phyloP scores from a whole-genome alignment of 257 asterid species.

The Solanum lignicaule region DNA sequence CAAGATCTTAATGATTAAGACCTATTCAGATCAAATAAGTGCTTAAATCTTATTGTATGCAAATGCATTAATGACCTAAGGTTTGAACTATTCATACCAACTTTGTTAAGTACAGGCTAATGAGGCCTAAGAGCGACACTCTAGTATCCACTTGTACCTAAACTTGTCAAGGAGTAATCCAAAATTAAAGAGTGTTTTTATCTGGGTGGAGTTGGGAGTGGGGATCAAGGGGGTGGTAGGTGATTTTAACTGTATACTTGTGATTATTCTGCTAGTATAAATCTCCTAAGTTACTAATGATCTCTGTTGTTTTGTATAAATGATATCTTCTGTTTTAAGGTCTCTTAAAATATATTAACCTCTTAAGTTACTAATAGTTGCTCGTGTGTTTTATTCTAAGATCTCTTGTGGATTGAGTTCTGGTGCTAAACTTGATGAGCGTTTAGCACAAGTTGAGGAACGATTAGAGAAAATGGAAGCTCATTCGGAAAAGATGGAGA shows the following conservation, averaged over 20 bases:
- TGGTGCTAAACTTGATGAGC: background rate
- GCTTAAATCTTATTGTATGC: background rate
- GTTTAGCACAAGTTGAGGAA: background rate
- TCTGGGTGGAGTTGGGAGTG: background rate
- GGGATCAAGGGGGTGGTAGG: background rate
- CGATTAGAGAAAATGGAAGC: background rate
- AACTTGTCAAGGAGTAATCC: background rate
- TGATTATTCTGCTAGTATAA: background rate
- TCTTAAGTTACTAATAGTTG: background rate
- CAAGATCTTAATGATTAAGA: background rate
- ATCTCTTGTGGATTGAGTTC: background rate
- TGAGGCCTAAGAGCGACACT: background rate
- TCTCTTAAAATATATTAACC: background rate
- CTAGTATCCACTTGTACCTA: background rate
- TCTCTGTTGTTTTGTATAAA: background rate
- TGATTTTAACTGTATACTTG: background rate
- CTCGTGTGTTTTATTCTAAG: background rate
- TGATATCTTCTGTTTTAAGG: background rate
- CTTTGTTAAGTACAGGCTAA: background rate
- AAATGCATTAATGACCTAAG: background rate
- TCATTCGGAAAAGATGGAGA: background rate
- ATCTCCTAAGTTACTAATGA: background rate
- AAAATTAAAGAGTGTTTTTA: background rate
- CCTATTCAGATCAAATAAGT: background rate
- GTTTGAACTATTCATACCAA: background rate